A percentile compares a stretch with the other conserved stretches of the same genome.
phyloP scores from a whole-genome alignment of 306 rosid genomes.

The Vigna angularis region DNA sequence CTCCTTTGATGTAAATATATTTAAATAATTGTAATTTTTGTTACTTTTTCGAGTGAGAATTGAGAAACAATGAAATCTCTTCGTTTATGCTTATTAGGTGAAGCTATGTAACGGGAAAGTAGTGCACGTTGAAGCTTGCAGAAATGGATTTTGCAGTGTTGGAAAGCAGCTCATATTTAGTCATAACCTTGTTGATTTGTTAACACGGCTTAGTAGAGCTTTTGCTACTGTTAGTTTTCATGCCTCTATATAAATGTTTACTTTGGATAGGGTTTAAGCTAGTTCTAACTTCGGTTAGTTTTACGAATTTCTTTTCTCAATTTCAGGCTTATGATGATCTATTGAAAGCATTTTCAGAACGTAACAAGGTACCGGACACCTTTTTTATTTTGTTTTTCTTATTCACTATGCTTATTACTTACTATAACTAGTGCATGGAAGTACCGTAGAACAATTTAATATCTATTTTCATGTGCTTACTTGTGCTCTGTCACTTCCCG shows the following conservation, averaged over 20 bases:
- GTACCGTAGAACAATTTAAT: not conserved
- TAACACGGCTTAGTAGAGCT: conserved; percentile 91
- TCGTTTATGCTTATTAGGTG: conserved; percentile 55
- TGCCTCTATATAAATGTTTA: not conserved
- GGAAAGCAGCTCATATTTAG: conserved; percentile 82
- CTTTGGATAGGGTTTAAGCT: not conserved
- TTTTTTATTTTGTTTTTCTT: not conserved
- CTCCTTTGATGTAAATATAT: conserved; percentile 72
- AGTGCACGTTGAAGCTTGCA: conserved; percentile 87
- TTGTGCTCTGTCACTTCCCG: not conserved
- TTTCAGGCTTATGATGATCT: conserved; percentile 72
- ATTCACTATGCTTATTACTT: not conserved
- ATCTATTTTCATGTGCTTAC: not conserved
- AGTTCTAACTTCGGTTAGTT: not conserved
- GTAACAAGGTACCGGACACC: conserved; percentile 61
- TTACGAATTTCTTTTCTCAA: not conserved
- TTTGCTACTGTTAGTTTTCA: conserved; percentile 52
- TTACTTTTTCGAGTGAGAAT: not conserved
- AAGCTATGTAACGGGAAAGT: conserved; percentile 92
- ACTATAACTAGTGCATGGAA: not conserved
- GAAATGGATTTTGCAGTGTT: conserved; percentile 79
- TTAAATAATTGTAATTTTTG: no score
- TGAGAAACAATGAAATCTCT: not conserved
- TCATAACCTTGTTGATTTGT: conserved; percentile 87
- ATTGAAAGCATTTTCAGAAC: conserved; percentile 70